Conservation (phyloP, 371 early-diverging fungal species). For the Apophysomyces sp. region DNA sequence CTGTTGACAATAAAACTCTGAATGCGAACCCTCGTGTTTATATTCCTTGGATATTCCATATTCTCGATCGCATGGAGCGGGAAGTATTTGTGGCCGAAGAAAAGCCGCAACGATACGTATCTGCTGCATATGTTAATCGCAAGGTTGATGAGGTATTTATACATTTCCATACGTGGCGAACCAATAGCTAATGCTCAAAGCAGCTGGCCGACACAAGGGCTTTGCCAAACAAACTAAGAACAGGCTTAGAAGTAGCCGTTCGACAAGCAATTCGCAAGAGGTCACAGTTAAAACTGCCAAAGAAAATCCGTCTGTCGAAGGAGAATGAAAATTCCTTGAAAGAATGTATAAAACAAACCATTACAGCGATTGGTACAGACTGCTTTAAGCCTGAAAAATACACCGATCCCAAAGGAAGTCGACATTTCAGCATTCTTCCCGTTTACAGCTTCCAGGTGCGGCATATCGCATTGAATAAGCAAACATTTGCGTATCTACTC, state of each 20-base stretch:
- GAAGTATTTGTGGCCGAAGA: too few relatives aligned
- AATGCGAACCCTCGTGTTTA: too few relatives aligned
- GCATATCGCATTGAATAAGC: slow-evolving; percentile 2
- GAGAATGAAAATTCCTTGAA: background rate
- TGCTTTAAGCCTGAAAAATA: slow-evolving; percentile 5
- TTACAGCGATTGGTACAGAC: too few relatives aligned
- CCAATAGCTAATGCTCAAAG: too few relatives aligned
- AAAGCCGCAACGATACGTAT: too few relatives aligned
- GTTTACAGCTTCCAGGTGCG: background rate
- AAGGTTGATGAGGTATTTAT: too few relatives aligned
- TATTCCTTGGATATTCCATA: too few relatives aligned
- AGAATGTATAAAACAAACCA: background rate
- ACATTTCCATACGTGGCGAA: too few relatives aligned
- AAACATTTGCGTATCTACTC: background rate
- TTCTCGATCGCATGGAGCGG: too few relatives aligned
- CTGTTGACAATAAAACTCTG: too few relatives aligned
- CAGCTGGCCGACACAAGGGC: too few relatives aligned
- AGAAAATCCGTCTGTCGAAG: background rate
- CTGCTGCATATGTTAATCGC: too few relatives aligned
- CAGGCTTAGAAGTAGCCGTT: background rate
- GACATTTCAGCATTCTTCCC: slow-evolving; percentile 3
- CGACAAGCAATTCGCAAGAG: background rate
- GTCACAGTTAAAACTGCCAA: background rate
- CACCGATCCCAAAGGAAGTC: background rate
- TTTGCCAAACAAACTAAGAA: background rate